phyloP scores from a whole-genome alignment of 208 protist genomes.

The Plasmodiophora brassicae region DNA sequence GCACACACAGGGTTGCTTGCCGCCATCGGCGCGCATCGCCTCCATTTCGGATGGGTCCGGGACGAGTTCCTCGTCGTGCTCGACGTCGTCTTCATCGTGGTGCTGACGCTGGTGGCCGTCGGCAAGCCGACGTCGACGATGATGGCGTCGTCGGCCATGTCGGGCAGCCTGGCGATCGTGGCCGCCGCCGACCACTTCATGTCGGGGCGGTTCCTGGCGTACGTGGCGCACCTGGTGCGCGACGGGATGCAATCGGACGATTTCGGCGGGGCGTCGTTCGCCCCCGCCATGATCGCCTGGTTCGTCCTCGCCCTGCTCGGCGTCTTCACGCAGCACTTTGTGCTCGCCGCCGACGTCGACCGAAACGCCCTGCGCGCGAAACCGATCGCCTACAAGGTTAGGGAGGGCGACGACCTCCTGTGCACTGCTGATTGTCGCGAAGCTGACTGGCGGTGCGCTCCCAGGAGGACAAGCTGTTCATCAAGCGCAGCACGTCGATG shows the following conservation, averaged over 20 bases:
- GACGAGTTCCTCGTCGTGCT: background rate
- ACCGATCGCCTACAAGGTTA: background rate
- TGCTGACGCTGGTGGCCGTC: background rate
- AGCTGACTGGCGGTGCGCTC: background rate
- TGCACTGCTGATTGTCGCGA: background rate
- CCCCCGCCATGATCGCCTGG: background rate
- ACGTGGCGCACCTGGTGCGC: background rate
- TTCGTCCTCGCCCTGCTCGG: background rate
- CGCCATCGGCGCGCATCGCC: too few species aligned
- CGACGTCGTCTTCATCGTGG: background rate
- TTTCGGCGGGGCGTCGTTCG: background rate
- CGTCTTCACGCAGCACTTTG: background rate
- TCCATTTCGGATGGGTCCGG: background rate
- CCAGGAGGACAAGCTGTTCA: slow-evolving; percentile 24
- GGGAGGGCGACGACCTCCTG: too few species aligned
- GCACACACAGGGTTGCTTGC: too few species aligned
- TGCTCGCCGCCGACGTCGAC: background rate
- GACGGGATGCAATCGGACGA: background rate
- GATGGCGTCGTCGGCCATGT: background rate
- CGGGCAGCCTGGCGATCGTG: background rate
- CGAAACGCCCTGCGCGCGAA: background rate
- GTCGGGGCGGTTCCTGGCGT: background rate
- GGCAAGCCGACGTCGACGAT: slow-evolving; percentile 18
- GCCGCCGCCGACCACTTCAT: background rate
- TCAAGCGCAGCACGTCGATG: slow-evolving; percentile 18